Evolutionary conservation across 2,329 filamentous ascomycete genomes (phyloP), one percentile per base, ranked within the genome.

Genomic region (Alternaria infectoria): DNA sequence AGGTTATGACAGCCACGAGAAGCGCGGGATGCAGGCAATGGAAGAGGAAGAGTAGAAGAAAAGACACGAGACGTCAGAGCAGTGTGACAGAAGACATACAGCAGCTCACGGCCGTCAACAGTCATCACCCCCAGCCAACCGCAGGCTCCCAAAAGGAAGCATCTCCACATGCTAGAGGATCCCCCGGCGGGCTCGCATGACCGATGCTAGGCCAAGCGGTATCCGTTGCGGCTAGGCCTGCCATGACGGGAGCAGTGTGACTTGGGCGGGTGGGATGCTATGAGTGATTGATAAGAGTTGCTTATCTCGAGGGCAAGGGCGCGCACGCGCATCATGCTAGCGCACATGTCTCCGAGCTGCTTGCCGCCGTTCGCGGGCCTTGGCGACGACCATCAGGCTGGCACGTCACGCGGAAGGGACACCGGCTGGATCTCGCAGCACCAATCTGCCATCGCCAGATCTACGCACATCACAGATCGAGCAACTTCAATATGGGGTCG

Each of bases 331-430:
- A 44, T 36, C 23, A 15, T 40, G 13, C 36, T 51, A 55, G 59
- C 54, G 46, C 43, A 32, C 55, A 40, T 46, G 52, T 28, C 62
- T 58, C 21, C 51, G 32, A 40, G 32, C 32, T 40, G 36, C 45
- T 55, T 67, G 57, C 68, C 68, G 70, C 69, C 70, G 67, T 62
- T 74, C 68, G 63, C 66, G 70, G 47, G 67, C 46, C 69, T 72
- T 72, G 68, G 65, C 67, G 12, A 21, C 57, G 52, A 17, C 51
- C 55, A 47, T 62, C 46, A 65, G 59, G 25, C 40, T 23, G 32
- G 21, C 51, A 26, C 49, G 25, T 28, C 50, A 36, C 17, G 40
- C 57, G 32, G 50, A 54, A 36, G 10, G 11, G 21, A 11, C 32
- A 12, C 61, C 54, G 45, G 52, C 30, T 61, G 54, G 56, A 46